A percentile compares a stretch with the other conserved stretches of the same genome.
Evolutionary conservation across 192 early-diverging fungal species (phyloP).

Genomic region (Diversispora epigaea): DNA sequence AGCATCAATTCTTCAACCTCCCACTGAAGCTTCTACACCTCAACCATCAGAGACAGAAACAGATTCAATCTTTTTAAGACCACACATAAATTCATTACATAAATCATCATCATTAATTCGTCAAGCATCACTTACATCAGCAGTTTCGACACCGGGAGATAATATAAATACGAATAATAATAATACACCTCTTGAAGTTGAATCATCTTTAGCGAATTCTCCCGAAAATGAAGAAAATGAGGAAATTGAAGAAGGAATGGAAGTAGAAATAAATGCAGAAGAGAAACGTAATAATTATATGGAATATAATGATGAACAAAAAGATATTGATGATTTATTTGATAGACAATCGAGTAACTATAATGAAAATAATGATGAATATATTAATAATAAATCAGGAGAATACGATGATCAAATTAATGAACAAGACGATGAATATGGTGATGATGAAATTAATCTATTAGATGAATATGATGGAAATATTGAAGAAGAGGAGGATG

Average conservation of each 20-base stretch:
- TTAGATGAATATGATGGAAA: neutral
- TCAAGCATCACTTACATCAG: conserved; percentile 16
- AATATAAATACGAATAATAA: conserved; percentile 13
- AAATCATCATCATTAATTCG: conserved; percentile 22
- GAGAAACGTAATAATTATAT: neutral
- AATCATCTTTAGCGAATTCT: conserved; percentile 1
- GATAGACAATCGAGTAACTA: neutral
- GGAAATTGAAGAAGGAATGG: neutral
- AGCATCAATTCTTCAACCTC: conserved; percentile 18
- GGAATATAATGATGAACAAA: conserved; percentile 11
- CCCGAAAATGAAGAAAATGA: conserved; percentile 19
- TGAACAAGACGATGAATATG: neutral
- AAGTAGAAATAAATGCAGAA: neutral
- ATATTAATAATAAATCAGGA: conserved; percentile 5
- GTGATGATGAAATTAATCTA: neutral
- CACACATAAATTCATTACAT: neutral
- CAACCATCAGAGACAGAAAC: conserved; percentile 28
- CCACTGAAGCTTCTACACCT: conserved; percentile 29
- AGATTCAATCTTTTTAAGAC: conserved; percentile 4
- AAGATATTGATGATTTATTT: neutral
- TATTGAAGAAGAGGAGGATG: neutral
- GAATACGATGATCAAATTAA: conserved; percentile 15
- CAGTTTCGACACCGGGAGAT: conserved; percentile 15
- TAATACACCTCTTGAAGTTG: conserved; percentile 21
- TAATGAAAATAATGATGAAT: neutral